Conservation (phyloP, 2,329 filamentous ascomycete species). For the Colletotrichum somersetense region DNA sequence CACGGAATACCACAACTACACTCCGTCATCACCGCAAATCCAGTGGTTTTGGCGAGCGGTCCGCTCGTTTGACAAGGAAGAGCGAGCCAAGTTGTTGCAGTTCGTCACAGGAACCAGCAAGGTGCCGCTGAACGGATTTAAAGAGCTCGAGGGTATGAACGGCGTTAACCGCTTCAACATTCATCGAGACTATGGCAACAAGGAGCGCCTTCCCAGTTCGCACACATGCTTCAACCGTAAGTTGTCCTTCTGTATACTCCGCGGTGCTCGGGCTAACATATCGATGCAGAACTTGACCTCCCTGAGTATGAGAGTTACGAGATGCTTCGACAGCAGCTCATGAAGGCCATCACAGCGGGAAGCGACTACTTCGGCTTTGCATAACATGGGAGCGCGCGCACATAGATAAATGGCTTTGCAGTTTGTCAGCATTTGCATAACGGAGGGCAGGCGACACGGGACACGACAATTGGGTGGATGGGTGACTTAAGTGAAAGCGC, state of each 20-base stretch:
- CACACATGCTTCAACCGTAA: constrained; percentile 99
- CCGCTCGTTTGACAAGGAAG: constrained; percentile 98
- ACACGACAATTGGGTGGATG: constrained; percentile 20
- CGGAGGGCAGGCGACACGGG: constrained; percentile 32
- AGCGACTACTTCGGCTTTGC: constrained; percentile 99
- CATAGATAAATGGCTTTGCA: constrained; percentile 35
- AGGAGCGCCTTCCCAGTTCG: constrained; percentile 93
- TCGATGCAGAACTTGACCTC: constrained; percentile 85
- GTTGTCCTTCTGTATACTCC: constrained; percentile 54
- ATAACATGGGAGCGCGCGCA: constrained; percentile 59
- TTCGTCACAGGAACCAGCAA: constrained; percentile 99
- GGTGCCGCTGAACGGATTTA: constrained; percentile 98
- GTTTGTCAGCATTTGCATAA: constrained; percentile 40
- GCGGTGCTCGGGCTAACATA: constrained; percentile 10
- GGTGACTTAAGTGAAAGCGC: constrained; percentile 24
- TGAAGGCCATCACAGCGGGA: constrained; percentile 97
- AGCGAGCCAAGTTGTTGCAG: constrained; percentile 94
- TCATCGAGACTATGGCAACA: constrained; percentile 96
- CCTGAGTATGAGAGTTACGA: constrained; percentile 99
- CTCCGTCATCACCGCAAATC: constrained; percentile 91
- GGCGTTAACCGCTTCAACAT: constrained; percentile 98
- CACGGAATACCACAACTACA: constrained; percentile 99
- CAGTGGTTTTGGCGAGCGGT: constrained; percentile 99
- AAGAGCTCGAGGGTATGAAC: constrained; percentile 99
- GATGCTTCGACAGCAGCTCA: constrained; percentile 84